Conservation (phyloP, 2,329 filamentous ascomycete genomes). For the Alternaria triticimaculans region DNA sequence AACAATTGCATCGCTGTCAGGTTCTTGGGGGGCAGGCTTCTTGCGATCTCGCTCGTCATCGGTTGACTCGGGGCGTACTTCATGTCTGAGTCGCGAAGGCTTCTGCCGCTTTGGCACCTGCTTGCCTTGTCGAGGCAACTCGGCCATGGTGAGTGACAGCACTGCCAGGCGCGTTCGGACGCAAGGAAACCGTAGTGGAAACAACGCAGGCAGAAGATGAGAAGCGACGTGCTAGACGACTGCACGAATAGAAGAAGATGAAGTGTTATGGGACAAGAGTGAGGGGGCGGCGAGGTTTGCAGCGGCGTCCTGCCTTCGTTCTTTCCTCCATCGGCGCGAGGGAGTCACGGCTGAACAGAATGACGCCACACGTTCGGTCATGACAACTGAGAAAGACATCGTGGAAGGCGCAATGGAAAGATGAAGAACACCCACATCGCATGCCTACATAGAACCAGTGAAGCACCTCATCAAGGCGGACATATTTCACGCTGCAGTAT, state of each 20-base stretch:
- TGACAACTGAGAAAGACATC: neutral
- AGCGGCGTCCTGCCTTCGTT: constrained; percentile 14
- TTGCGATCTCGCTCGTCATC: constrained; percentile 17
- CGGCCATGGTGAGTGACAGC: constrained; percentile 18
- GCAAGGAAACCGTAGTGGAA: neutral
- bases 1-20: constrained; percentile 24
- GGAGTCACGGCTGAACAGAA: constrained; percentile 17
- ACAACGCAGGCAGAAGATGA: neutral
- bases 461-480: neutral
- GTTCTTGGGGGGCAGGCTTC: constrained; percentile 18
- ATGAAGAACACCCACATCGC: neutral
- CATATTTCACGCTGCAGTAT: neutral
- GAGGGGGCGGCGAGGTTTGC: constrained; percentile 12
- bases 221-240: neutral
- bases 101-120: constrained; percentile 4
- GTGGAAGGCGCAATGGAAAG: neutral
- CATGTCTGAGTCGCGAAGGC: constrained; percentile 33
- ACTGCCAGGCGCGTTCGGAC: neutral
- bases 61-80: constrained; percentile 20
- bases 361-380: neutral
- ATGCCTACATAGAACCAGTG: neutral
- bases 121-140: constrained; percentile 9
- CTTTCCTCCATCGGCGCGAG: constrained; percentile 17
- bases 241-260: neutral
- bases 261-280: neutral